Evolutionary conservation across 108 stramenopile genomes (phyloP), one percentile per base, ranked within the genome.

Genomic region (Mediolabrus comicus): DNA sequence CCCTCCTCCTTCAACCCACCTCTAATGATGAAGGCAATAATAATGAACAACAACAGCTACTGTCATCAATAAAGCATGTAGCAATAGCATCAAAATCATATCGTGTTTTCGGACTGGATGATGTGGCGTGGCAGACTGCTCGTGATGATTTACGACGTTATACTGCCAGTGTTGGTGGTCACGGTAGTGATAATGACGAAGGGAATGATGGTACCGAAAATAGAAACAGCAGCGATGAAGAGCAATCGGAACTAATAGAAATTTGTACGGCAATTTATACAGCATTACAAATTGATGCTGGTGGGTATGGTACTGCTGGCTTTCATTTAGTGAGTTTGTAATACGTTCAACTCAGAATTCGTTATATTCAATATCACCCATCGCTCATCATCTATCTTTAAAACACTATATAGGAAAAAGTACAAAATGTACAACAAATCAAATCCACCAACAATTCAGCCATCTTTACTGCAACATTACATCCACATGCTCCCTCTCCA

Each of bases 251-350:
- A 17, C 27, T 59, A 38, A 27, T 25, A 10, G 51, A 28, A 17
- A 41, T 65, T 56, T 30, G 34, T 11, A 12, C 16, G 1, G 63
- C 71, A 14, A n/a, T 65, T 14, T 12, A 12, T 53, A 65, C 52
- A 17, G 71, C 72, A 9, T 36, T 74, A 29, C 33, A 32, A 22
- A 65, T 67, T 16, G 72, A 74, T 60, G 72, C 57, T 7, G 65
- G 72, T 16, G 65, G 72, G n/a, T 66, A 35, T 35, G 72, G 72
- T 5, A 67, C 72, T 12, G 72, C 65, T 12, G 66, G 65, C 0
- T 66, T 59, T 67, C 65, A 59, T 59, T 28, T 27, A 65, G 72
- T 66, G 29, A 28, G 65, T 25, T 30, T n/a, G n/a, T n/a, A n/a
- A n/a, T n/a, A n/a, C n/a, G n/a, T n/a, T n/a, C n/a, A n/a, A n/a